These are phyloP conservation scores for Kalanchoe fedtschenkoi DNA, from an alignment of 164 flowering plant species.

Conservation along the genomic window DNA sequence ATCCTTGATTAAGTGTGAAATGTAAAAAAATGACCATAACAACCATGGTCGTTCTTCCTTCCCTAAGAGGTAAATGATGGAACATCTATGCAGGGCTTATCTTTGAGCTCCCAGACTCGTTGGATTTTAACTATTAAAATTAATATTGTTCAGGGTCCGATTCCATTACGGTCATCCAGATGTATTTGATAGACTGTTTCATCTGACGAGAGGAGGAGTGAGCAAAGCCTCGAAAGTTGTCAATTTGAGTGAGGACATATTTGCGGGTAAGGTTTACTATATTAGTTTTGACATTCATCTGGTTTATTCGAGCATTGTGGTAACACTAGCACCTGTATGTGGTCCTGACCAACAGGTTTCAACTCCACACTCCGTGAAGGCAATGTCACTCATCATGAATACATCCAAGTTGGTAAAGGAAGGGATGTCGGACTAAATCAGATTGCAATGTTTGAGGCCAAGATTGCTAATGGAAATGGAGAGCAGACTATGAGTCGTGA, in stretches of 20 bases:
- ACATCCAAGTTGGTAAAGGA: slow-evolving; percentile 69
- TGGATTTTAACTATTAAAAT: slow-evolving; percentile 5
- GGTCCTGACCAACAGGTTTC: slow-evolving; percentile 26
- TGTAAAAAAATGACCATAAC: neutral
- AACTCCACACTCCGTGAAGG: slow-evolving; percentile 69
- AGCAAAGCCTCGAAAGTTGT: slow-evolving; percentile 55
- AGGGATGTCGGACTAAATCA: slow-evolving; percentile 67
- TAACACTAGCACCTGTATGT: neutral
- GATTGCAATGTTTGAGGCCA: slow-evolving; percentile 59
- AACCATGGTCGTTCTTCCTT: neutral
- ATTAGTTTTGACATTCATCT: neutral
- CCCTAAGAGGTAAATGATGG: neutral
- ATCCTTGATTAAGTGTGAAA: neutral
- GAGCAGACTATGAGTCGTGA: slow-evolving; percentile 65
- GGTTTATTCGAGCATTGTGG: neutral
- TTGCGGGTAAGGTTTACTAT: slow-evolving; percentile 31
- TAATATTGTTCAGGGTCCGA: slow-evolving; percentile 36
- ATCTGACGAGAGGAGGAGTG: slow-evolving; percentile 56
- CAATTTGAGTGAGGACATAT: slow-evolving; percentile 58
- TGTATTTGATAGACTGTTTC: slow-evolving; percentile 56
- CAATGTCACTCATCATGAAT: slow-evolving; percentile 58
- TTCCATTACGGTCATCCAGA: slow-evolving; percentile 69
- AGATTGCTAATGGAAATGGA: slow-evolving; percentile 62
- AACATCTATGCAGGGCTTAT: neutral
- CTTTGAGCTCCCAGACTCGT: neutral